A percentile compares a stretch with the other conserved stretches of the same genome.
Conservation (phyloP, 1,284 basidiomycete genomes). For the Afroboletus lepidellus region DNA sequence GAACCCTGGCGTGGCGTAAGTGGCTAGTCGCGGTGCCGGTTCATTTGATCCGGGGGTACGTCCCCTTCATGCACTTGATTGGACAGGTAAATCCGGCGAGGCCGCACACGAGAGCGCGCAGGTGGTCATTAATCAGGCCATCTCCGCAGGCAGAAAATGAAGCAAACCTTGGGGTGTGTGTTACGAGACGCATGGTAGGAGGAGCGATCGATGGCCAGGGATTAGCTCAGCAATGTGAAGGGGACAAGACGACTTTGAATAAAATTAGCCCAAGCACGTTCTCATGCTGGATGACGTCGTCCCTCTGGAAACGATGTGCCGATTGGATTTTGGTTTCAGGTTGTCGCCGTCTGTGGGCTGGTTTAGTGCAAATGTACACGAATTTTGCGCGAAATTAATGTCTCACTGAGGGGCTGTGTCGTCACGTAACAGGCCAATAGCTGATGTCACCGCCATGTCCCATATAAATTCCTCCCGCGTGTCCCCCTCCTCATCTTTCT, state of each 20-base stretch:
- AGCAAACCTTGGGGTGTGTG: slow-evolving; percentile 11
- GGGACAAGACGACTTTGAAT: background rate
- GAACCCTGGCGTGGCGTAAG: background rate
- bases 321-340: slow-evolving; percentile 20
- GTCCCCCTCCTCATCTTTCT: background rate
- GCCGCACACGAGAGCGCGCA: slow-evolving; percentile 5
- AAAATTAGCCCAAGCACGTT: background rate
- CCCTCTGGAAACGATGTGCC: slow-evolving; percentile 23
- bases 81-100: slow-evolving; percentile 9
- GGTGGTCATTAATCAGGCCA: slow-evolving; percentile 11
- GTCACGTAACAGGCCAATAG: slow-evolving; percentile 20
- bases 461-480: slow-evolving; percentile 29
- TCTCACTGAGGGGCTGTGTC: slow-evolving; percentile 31
- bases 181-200: slow-evolving; percentile 6
- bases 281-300: slow-evolving; percentile 23
- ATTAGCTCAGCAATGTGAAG: slow-evolving; percentile 5
- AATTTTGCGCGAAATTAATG: slow-evolving; percentile 10
- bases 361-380: slow-evolving; percentile 16
- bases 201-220: background rate
- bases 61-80: background rate
- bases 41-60: slow-evolving; percentile 7
- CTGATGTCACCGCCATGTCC: slow-evolving; percentile 33
- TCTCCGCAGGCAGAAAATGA: slow-evolving; percentile 27
- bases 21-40: slow-evolving; percentile 12
- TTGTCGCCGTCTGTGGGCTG: slow-evolving; percentile 12